Conservation (phyloP, 306 rosid species). For the Cucurbita pepo region DNA sequence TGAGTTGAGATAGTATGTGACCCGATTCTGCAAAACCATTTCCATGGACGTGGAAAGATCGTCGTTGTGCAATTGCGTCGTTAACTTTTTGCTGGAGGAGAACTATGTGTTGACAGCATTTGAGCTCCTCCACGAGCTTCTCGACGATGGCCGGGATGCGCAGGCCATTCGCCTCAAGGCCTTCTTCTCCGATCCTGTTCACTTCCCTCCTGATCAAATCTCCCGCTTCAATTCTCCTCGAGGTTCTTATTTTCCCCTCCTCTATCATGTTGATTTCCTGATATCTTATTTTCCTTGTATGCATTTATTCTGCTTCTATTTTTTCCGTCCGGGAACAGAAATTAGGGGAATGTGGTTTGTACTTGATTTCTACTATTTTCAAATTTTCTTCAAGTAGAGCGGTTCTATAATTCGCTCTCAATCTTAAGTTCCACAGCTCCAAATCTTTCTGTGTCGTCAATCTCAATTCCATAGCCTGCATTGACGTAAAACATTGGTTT, state of each 20-base stretch:
- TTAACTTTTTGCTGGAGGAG: slow-evolving; percentile 88
- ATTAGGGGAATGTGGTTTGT: background rate
- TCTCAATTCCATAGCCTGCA: background rate
- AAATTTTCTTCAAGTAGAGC: background rate
- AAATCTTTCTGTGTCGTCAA: background rate
- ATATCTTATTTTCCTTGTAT: background rate
- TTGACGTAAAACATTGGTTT: background rate
- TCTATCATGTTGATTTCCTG: background rate
- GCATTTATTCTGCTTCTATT: background rate
- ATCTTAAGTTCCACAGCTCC: background rate
- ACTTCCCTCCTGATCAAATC: slow-evolving; percentile 81
- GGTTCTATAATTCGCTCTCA: background rate
- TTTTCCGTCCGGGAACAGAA: background rate
- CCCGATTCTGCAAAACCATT: background rate
- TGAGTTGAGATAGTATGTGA: background rate
- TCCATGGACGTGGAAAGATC: slow-evolving; percentile 82
- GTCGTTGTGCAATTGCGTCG: slow-evolving; percentile 95
- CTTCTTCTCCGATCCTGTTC: slow-evolving; percentile 61
- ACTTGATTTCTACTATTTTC: background rate
- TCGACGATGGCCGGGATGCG: slow-evolving; percentile 68
- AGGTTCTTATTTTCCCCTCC: slow-evolving; percentile 18
- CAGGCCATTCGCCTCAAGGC: slow-evolving; percentile 90
- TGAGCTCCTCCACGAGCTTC: slow-evolving; percentile 99
- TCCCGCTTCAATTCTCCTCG: slow-evolving; percentile 68
- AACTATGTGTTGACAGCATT: slow-evolving; percentile 81